Evolutionary conservation across 176 grass and related monocot species (phyloP).

Genomic region (Eremochloa ophiuroides): DNA sequence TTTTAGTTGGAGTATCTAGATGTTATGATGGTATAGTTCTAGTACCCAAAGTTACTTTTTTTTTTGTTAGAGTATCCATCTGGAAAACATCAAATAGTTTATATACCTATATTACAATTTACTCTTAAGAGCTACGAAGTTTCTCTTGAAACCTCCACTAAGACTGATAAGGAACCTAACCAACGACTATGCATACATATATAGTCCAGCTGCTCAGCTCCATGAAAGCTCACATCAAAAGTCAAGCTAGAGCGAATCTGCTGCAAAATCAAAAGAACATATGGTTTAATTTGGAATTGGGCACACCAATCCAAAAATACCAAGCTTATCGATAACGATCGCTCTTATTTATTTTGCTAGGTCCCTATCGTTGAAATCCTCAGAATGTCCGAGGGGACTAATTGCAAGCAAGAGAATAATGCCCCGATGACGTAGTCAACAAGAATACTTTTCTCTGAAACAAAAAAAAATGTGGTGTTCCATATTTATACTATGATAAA

Average conservation of each 20-base stretch:
- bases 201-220: too few relatives aligned
- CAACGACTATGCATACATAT: too few relatives aligned
- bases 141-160: too few relatives aligned
- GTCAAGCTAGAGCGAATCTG: not conserved
- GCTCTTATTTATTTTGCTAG: not conserved
- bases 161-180: too few relatives aligned
- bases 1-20: too few relatives aligned
- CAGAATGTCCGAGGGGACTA: slow-evolving; percentile 15
- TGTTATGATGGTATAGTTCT: too few relatives aligned
- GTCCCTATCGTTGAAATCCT: not conserved
- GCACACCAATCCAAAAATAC: not conserved
- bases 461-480: not conserved
- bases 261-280: not conserved
- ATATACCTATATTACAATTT: too few relatives aligned
- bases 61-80: too few relatives aligned
- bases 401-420: slow-evolving; percentile 23
- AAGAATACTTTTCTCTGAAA: not conserved
- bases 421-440: not conserved
- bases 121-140: too few relatives aligned
- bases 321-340: not conserved
- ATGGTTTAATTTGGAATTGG: not conserved
- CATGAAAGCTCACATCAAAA: not conserved
- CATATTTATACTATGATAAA: slow-evolving; percentile 12
- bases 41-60: too few relatives aligned
- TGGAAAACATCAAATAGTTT: too few relatives aligned